These are phyloP conservation scores for Fusarium hainanense DNA, from an alignment of 2,329 filamentous ascomycete species.

Conservation along the genomic window DNA sequence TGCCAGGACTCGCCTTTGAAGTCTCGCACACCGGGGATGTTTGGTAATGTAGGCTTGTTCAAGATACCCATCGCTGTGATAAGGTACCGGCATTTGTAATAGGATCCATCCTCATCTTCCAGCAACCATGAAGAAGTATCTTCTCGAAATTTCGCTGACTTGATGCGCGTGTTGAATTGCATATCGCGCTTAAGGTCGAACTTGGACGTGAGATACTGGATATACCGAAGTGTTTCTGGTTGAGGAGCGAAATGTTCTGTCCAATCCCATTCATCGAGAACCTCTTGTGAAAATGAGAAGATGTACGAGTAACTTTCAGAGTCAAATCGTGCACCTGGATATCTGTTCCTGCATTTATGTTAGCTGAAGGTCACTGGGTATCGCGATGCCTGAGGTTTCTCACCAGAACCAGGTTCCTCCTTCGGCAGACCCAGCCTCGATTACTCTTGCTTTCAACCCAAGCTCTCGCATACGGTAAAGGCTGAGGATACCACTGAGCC, in stretches of 20 bases:
- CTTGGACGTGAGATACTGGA: conserved; percentile 56
- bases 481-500: conserved; percentile 55
- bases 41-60: conserved; percentile 22
- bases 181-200: conserved; percentile 55
- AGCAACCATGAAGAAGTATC: conserved; percentile 21
- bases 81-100: conserved; percentile 18
- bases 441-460: conserved; percentile 49
- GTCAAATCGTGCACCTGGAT: conserved; percentile 56
- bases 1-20: conserved; percentile 35
- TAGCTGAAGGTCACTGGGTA: not conserved
- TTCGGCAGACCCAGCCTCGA: conserved; percentile 55
- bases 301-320: conserved; percentile 34
- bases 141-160: conserved; percentile 52
- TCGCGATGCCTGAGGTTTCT: not conserved
- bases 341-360: conserved; percentile 49
- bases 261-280: conserved; percentile 56
- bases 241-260: conserved; percentile 49
- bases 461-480: conserved; percentile 55
- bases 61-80: conserved; percentile 36
- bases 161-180: conserved; percentile 55
- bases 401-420: conserved; percentile 61
- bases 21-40: conserved; percentile 11
- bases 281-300: conserved; percentile 45
- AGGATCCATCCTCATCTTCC: conserved; percentile 6
- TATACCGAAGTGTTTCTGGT: conserved; percentile 56